Conservation (phyloP, 2,329 filamentous ascomycete genomes). For the Alternaria sp. region DNA sequence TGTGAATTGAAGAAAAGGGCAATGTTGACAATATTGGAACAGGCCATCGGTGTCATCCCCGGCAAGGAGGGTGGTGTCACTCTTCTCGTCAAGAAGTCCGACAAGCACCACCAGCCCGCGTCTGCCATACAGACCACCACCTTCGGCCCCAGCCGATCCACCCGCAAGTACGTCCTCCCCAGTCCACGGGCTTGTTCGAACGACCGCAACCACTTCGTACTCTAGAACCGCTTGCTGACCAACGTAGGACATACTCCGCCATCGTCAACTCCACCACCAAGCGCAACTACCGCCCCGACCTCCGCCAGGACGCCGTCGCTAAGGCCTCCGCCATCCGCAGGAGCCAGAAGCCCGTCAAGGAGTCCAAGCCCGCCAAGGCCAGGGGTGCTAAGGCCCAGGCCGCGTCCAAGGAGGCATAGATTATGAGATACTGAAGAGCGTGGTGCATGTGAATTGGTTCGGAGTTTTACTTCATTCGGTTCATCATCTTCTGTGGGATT, state of each 20-base stretch:
- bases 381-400: conserved; percentile 83
- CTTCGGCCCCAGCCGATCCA: conserved; percentile 76
- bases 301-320: conserved; percentile 73
- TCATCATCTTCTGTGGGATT: conserved; percentile 25
- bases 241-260: conserved; percentile 78
- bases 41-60: conserved; percentile 84
- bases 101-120: conserved; percentile 76
- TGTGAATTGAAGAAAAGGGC: neutral
- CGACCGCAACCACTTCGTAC: neutral
- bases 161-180: conserved; percentile 74
- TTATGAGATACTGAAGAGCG: conserved; percentile 15
- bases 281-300: conserved; percentile 76
- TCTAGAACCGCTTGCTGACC: conserved; percentile 8
- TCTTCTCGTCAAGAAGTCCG: conserved; percentile 85
- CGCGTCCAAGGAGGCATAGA: conserved; percentile 57
- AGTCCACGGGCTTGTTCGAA: neutral
- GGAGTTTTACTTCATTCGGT: conserved; percentile 35
- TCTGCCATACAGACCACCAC: conserved; percentile 70
- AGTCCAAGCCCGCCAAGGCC: conserved; percentile 75
- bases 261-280: conserved; percentile 85
- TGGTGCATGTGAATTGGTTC: conserved; percentile 20
- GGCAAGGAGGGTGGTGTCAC: conserved; percentile 81
- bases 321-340: conserved; percentile 86
- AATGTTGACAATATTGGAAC: conserved; percentile 19
- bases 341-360: conserved; percentile 82